A percentile compares a stretch with the other conserved stretches of the same genome.
These are phyloP conservation scores for Pisolithus microcarpus DNA, from an alignment of 768 basidiomycete genomes.

Conservation along the genomic window DNA sequence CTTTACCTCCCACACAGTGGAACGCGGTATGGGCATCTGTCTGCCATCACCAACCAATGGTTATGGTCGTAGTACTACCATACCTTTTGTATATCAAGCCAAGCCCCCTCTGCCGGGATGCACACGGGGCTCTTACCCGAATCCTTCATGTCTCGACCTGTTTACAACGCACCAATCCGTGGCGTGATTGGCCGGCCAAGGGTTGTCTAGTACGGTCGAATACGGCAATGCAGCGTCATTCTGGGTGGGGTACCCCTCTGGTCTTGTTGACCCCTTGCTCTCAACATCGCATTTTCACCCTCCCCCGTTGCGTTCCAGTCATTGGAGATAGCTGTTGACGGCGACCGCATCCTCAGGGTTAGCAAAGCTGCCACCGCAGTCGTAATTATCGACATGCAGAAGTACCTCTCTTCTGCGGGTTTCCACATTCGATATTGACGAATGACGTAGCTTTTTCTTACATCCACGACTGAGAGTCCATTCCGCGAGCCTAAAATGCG, in stretches of 20 bases:
- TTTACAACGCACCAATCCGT: neutral
- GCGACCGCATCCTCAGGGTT: conserved; percentile 34
- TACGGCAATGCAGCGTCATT: conserved; percentile 51
- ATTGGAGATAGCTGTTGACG: conserved; percentile 46
- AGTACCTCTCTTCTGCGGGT: conserved; percentile 34
- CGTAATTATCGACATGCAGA: conserved; percentile 72
- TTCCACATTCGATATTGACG: neutral
- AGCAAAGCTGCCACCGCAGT: conserved; percentile 42
- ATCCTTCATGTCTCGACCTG: conserved; percentile 11
- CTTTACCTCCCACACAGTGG: neutral
- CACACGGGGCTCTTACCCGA: neutral
- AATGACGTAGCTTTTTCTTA: conserved; percentile 43
- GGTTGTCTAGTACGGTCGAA: conserved; percentile 37
- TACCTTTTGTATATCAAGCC: no score
- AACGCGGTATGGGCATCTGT: no score
- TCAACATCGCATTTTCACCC: conserved; percentile 14
- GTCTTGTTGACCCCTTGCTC: conserved; percentile 50
- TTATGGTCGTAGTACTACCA: no score
- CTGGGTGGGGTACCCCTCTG: conserved; percentile 50
- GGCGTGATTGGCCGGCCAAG: conserved; percentile 30
- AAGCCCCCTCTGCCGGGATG: no score
- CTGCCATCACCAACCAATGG: no score
- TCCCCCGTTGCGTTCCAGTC: no score
- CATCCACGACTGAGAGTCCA: conserved; percentile 44
- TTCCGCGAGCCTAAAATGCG: neutral